Percentiles rank a stretch among this genome's conserved stretches.
Evolutionary conservation across 371 early-diverging fungal genomes (phyloP).

Genomic region (Mortierella sp.): DNA sequence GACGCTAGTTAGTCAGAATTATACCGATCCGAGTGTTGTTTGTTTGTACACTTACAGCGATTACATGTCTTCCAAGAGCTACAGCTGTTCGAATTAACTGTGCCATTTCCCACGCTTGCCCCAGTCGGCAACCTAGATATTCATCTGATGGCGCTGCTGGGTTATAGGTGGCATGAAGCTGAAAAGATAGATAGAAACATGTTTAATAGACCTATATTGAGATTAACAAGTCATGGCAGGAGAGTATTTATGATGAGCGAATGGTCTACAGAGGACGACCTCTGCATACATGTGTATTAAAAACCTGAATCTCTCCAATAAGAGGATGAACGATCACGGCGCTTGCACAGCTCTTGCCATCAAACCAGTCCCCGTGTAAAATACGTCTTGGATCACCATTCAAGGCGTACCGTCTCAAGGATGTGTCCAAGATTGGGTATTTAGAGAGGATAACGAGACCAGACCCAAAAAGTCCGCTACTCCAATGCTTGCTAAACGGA

Average conservation of each 20-base stretch:
- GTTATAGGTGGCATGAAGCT: conserved; percentile 73
- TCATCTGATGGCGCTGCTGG: conserved; percentile 48
- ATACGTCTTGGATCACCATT: conserved; percentile 69
- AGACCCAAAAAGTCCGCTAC: conserved; percentile 71
- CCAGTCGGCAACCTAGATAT: conserved; percentile 67
- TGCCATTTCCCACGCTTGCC: conserved; percentile 73
- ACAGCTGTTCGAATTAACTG: conserved; percentile 59
- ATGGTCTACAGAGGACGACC: too few species aligned
- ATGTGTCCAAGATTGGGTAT: conserved; percentile 63
- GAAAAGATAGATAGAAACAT: neutral
- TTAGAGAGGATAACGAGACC: conserved; percentile 68
- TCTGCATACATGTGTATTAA: conserved; percentile 71
- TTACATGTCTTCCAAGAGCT: conserved; percentile 66
- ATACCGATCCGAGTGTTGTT: neutral
- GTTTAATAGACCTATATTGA: neutral
- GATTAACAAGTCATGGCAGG: neutral
- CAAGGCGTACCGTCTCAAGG: conserved; percentile 63
- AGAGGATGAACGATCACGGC: conserved; percentile 67
- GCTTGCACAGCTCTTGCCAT: conserved; percentile 70
- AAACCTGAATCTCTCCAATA: conserved; percentile 69
- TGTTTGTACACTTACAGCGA: conserved; percentile 60
- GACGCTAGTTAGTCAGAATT: neutral
- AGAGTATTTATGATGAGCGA: too few species aligned
- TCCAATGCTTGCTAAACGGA: conserved; percentile 64
- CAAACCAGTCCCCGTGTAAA: conserved; percentile 75